phyloP scores from a whole-genome alignment of 2,329 filamentous ascomycete genomes.

The Neurospora sp. region DNA sequence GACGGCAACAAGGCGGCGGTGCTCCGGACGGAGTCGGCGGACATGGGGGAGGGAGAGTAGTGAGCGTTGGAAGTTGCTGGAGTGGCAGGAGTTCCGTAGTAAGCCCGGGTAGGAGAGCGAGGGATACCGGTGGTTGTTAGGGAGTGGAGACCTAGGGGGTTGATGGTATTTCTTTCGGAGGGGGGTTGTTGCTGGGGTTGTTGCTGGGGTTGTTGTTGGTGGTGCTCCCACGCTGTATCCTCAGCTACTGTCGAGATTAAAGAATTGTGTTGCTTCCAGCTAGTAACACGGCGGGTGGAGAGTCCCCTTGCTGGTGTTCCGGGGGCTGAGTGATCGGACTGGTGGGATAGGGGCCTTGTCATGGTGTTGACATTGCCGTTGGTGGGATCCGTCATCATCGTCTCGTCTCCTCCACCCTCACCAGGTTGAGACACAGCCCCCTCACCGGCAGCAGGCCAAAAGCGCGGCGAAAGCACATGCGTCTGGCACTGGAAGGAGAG shows the following conservation, averaged over 20 bases:
- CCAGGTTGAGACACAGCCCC: slow-evolving; percentile 4
- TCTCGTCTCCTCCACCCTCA: slow-evolving; percentile 6
- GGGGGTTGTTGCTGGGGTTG: slow-evolving; percentile 1
- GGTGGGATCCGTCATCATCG: slow-evolving; percentile 6
- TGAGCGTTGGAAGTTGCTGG: slow-evolving; percentile 15
- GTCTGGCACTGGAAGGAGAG: slow-evolving; percentile 44
- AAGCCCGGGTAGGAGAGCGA: slow-evolving; percentile 11
- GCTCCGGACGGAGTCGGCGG: slow-evolving; percentile 23
- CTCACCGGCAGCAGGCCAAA: slow-evolving; percentile 26
- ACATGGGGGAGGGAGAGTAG: slow-evolving; percentile 18
- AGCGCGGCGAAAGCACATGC: slow-evolving; percentile 29
- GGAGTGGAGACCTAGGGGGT: slow-evolving; percentile 13
- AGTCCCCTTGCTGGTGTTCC: background rate
- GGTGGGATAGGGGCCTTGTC: background rate
- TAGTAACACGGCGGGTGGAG: slow-evolving; percentile 6
- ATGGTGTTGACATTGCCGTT: slow-evolving; percentile 5
- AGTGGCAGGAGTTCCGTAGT: slow-evolving; percentile 2
- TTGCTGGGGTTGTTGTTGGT: background rate
- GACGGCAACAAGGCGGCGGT: slow-evolving; percentile 25
- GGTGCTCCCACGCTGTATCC: background rate
- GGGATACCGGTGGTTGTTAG: slow-evolving; percentile 17
- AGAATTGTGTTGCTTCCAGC: slow-evolving; percentile 14
- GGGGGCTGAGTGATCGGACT: background rate
- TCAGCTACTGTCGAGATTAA: slow-evolving; percentile 3
- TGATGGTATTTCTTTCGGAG: background rate